Base-by-base conservation (phyloP, 1,284 basidiomycete species). In the Entoloma clypeatum region DNA sequence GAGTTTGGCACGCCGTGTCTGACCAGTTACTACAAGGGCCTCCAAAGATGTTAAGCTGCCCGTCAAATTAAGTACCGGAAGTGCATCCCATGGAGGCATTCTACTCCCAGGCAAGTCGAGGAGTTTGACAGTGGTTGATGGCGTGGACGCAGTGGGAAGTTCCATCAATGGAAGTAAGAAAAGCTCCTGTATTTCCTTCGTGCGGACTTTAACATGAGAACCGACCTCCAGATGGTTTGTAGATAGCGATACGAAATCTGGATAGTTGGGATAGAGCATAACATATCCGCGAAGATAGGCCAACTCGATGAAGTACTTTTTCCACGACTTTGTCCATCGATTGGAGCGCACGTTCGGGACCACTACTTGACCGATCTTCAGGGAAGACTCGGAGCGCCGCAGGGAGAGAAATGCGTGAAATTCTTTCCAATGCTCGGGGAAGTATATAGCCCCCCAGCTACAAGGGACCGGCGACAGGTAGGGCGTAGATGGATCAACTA, bases 381-480 rank as follows among this genome's bases (percentile, higher is more conserved):
- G 52, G 33, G 59, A 57, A 24, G 56, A 41, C 43, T 76, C 70
- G 4, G 77, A 73, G 17, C 89, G 72, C n/a, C 88, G 78, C 19
- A 74, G 57, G 24, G 75, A 55, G 41, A 92, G 75, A 55, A 86
- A 92, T 33, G 69, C 63, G 60, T 92, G 86, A 57, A 92, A 92
- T 58, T 87, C 84, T 48, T 77, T 72, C 88, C 88, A 92, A 51
- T 83, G 81, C 50, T 86, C 77, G 3, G 89, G 88, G 57, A 92
- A 92, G 64, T 91, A 92, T 30, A 88, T 69, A 2, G 86, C 89
- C n/a, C 88, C 89, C 89, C 88, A 92, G 59, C 84, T 88, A 61
- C 89, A 92, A 1, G 88, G 89, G 9, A 90, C 77, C 47, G 86
- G 83, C 0, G 86, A 89, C 24, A 90, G 74, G 58, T 89, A 92